phyloP scores from a whole-genome alignment of 2,329 filamentous ascomycete genomes.

The Bretziella fagacearum region DNA sequence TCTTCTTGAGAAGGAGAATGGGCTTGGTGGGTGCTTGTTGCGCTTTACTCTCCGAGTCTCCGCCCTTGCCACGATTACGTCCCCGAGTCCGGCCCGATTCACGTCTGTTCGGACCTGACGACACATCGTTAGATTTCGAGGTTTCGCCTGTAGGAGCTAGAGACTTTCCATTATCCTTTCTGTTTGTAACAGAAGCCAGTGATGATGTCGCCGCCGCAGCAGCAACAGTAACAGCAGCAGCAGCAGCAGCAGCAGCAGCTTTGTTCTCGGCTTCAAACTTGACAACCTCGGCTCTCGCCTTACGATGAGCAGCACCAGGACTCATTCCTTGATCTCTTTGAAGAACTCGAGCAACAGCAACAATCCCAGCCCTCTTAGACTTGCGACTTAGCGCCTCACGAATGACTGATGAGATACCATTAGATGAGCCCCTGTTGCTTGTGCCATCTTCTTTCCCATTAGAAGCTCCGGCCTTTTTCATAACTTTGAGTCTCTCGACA shows the following conservation, averaged over 20 bases:
- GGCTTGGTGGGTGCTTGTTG: constrained; percentile 19
- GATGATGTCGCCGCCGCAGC: no score
- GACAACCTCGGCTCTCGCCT: constrained; percentile 40
- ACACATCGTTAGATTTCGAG: constrained; percentile 7
- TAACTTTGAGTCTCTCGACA: constrained; percentile 45
- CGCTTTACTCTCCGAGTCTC: constrained; percentile 16
- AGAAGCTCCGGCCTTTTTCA: constrained; percentile 40
- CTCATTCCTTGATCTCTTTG: constrained; percentile 50
- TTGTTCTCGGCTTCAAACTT: constrained; percentile 36
- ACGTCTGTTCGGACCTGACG: constrained; percentile 1
- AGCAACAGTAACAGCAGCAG: constrained; percentile 5
- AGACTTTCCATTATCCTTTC: constrained; percentile 3
- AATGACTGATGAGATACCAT: constrained; percentile 18
- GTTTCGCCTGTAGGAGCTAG: constrained; percentile 4
- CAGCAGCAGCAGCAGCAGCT: constrained; percentile 16
- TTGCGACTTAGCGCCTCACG: constrained; percentile 25
- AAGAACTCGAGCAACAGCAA: constrained; percentile 45
- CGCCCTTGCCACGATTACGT: constrained; percentile 23
- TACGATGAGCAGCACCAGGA: constrained; percentile 43
- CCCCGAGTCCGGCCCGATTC: constrained; percentile 14
- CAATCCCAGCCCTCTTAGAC: constrained; percentile 42
- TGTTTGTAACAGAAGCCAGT: background rate
- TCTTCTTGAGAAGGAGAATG: constrained; percentile 28
- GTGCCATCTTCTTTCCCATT: constrained; percentile 22
- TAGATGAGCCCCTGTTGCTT: constrained; percentile 23